Base-by-base conservation (phyloP, 108 stramenopile genomes). In the Cyclostephanos tholiformis region DNA sequence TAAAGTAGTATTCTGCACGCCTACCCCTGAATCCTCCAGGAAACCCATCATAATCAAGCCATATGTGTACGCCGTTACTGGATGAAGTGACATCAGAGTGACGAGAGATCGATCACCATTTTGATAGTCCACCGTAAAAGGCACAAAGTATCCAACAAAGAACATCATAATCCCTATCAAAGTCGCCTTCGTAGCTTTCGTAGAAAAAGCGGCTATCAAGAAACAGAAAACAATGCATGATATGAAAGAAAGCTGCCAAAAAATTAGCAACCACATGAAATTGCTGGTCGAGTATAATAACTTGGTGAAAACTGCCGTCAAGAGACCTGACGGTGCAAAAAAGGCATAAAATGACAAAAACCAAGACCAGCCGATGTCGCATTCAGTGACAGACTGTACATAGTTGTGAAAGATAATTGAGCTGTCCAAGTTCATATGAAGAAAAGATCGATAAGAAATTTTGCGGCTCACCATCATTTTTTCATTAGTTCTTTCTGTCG, bases 401-500 rank as follows among this genome's bases (percentile, higher is more conserved):
- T 17, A 0, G 22, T n/a, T 16, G 38, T 0, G 41, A 22, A 62
- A 20, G 1, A 22, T 22, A 2, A 5, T 17, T 35, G 30, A 6
- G 61, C 22, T 43, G 29, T 26, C 35, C n/a, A 27, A 38, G n/a
- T 0, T 62, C 20, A 22, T 38, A 44, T 44, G 61, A 2, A 10
- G n/a, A 36, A 60, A 38, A 43, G 39, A 22, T 22, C 38, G 0
- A 41, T 0, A 2, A 39, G 36, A 36, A 4, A 11, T 36, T 41
- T n/a, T 30, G 2, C 10, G 17, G 38, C 61, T 22, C 61, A 41
- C 61, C 93, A 94, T 94, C 89, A 94, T 94, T 69, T 94, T 69
- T 94, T 94, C 89, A 94, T 89, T 5, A 94, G 82, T 68, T 94
- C 93, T 67, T 94, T 94, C 71, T 94, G 93, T 16, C 87, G 82